Conservation (phyloP, 2,329 filamentous ascomycete genomes). For the Harringtonia lauricola region DNA sequence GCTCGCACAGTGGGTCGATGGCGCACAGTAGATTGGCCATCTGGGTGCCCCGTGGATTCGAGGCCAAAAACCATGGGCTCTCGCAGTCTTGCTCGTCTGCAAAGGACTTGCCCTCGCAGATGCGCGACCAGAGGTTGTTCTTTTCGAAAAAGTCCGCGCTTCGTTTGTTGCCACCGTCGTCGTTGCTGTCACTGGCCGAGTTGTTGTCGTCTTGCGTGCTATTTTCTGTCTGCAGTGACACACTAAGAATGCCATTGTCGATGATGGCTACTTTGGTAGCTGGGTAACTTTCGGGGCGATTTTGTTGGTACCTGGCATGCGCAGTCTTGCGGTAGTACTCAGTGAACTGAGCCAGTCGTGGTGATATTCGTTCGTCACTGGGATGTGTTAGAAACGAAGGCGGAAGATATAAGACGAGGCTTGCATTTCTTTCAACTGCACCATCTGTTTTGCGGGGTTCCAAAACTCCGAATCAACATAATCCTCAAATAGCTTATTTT, state of each 20-base stretch:
- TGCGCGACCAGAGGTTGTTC: slow-evolving; percentile 5
- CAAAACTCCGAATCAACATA: background rate
- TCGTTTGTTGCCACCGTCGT: background rate
- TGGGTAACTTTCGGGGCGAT: background rate
- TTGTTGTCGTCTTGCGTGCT: background rate
- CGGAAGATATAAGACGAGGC: background rate
- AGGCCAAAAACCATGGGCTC: slow-evolving; percentile 6
- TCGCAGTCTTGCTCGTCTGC: slow-evolving; percentile 3
- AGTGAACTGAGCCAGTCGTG: slow-evolving; percentile 4
- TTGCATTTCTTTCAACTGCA: slow-evolving; percentile 2
- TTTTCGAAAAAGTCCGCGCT: background rate
- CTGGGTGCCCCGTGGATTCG: slow-evolving; percentile 8
- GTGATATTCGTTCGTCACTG: slow-evolving; percentile 1
- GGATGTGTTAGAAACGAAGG: background rate
- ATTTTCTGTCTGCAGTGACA: background rate
- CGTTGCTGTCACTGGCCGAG: background rate
- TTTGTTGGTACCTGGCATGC: background rate
- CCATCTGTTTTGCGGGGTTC: slow-evolving; percentile 1
- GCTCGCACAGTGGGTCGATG: slow-evolving; percentile 8
- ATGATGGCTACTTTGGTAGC: slow-evolving; percentile 7
- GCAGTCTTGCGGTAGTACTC: background rate
- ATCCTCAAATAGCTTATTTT: background rate
- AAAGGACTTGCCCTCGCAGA: slow-evolving; percentile 7
- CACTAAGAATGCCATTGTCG: slow-evolving; percentile 7
- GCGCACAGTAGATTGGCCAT: slow-evolving; percentile 10